Evolutionary conservation across 148 eudicot genomes (phyloP).

Genomic region (Chenopodium album): DNA sequence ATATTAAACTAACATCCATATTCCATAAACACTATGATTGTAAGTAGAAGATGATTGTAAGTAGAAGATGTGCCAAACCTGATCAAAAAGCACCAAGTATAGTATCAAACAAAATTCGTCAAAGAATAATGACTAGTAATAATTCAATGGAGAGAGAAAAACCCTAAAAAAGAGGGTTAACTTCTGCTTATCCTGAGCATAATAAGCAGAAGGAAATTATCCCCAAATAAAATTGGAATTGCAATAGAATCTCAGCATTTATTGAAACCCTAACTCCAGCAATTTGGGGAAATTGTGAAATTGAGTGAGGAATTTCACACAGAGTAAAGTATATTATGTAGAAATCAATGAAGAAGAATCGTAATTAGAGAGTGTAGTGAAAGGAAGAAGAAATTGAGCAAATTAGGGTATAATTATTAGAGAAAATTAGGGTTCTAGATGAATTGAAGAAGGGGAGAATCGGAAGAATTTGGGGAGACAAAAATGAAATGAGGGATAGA

Average conservation of each 20-base stretch:
- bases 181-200: constrained; percentile 9
- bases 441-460: background rate
- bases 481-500: background rate
- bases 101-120: background rate
- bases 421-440: constrained; percentile 2
- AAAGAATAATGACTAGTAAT: background rate
- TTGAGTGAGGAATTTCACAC: background rate
- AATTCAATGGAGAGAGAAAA: background rate
- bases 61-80: too few relatives aligned
- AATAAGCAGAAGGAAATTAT: constrained; percentile 6
- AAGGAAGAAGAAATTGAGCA: constrained; percentile 1
- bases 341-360: background rate
- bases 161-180: constrained; percentile 19
- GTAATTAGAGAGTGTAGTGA: background rate
- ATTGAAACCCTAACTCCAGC: constrained; percentile 14
- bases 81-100: background rate
- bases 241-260: constrained; percentile 13
- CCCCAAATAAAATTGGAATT: background rate
- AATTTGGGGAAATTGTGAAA: background rate
- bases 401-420: constrained; percentile 15
- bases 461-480: constrained; percentile 1
- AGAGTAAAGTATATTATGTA: background rate
- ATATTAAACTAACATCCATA: too few relatives aligned
- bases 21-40: too few relatives aligned
- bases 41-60: too few relatives aligned